Evolutionary conservation across 345 rosid species (phyloP).

Genomic region (Acer negundo): DNA sequence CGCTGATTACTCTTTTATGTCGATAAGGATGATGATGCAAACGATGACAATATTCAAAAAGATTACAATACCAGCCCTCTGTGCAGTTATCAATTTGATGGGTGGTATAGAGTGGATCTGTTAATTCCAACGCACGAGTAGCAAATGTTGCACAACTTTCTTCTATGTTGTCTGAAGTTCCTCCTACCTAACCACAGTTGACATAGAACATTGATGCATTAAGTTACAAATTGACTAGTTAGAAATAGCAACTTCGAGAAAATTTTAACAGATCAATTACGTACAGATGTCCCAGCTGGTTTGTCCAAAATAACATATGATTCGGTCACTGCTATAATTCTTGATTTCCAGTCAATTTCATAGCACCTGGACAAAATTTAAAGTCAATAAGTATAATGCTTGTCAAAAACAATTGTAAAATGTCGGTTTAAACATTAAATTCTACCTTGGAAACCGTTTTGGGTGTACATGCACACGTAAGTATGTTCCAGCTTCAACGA

Average conservation of each 20-base stretch:
- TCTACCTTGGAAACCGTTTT: conserved; percentile 86
- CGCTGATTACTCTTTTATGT: conserved; percentile 4
- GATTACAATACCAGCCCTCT: conserved; percentile 76
- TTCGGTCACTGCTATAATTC: conserved; percentile 69
- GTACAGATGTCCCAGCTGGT: conserved; percentile 93
- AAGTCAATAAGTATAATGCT: conserved; percentile 2
- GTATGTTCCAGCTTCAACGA: conserved; percentile 81
- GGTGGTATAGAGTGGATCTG: conserved; percentile 68
- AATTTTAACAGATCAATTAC: conserved; percentile 28
- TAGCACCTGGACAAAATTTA: conserved; percentile 58
- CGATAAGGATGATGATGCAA: conserved; percentile 10
- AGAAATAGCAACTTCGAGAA: not conserved
- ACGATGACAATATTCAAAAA: not conserved
- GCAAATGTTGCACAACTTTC: conserved; percentile 94
- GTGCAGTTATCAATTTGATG: conserved; percentile 98
- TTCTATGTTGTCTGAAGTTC: conserved; percentile 88
- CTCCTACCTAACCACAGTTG: conserved; percentile 71
- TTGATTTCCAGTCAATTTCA: conserved; percentile 86
- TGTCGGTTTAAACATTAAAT: not conserved
- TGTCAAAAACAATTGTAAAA: conserved; percentile 2
- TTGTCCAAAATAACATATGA: conserved; percentile 88
- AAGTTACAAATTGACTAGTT: not conserved
- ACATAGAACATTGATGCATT: not conserved
- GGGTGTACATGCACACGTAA: conserved; percentile 92
- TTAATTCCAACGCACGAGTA: conserved; percentile 68